phyloP scores from a whole-genome alignment of 164 flowering plant genomes.

The Stephania yunnanensis region DNA sequence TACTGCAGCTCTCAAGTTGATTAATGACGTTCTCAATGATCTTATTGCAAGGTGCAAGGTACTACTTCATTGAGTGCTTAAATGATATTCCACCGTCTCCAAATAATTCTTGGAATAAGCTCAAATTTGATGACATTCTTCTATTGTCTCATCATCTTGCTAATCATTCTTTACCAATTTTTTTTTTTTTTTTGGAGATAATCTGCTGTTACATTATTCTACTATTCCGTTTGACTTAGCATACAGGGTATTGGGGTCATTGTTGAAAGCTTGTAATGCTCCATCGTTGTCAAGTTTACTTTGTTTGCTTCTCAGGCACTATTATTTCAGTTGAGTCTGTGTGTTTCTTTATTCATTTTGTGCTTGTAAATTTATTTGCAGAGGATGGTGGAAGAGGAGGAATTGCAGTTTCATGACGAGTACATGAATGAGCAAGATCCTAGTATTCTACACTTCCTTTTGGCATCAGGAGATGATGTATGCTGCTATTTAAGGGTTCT shows the following conservation, averaged over 20 bases:
- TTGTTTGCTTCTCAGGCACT: neutral
- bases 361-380: constrained; percentile 25
- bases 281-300: neutral
- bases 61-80: neutral
- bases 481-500: constrained; percentile 8
- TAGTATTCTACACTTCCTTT: constrained; percentile 91
- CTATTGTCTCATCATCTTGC: neutral
- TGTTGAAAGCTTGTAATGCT: neutral
- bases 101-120: neutral
- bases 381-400: constrained; percentile 97
- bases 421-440: constrained; percentile 97
- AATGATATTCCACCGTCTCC: neutral
- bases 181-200: neutral
- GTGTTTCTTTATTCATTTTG: neutral
- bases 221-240: too few species aligned
- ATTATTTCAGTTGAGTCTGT: neutral
- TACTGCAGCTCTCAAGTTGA: constrained; percentile 61
- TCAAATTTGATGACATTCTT: neutral
- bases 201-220: neutral
- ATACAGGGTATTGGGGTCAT: too few species aligned
- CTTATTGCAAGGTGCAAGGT: constrained; percentile 95
- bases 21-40: constrained; percentile 66
- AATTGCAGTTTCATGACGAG: constrained; percentile 82
- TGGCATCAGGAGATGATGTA: constrained; percentile 99
- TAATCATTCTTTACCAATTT: neutral